phyloP scores from a whole-genome alignment of 2,329 filamentous ascomycete genomes.

The Sclerotinia trifoliorum region DNA sequence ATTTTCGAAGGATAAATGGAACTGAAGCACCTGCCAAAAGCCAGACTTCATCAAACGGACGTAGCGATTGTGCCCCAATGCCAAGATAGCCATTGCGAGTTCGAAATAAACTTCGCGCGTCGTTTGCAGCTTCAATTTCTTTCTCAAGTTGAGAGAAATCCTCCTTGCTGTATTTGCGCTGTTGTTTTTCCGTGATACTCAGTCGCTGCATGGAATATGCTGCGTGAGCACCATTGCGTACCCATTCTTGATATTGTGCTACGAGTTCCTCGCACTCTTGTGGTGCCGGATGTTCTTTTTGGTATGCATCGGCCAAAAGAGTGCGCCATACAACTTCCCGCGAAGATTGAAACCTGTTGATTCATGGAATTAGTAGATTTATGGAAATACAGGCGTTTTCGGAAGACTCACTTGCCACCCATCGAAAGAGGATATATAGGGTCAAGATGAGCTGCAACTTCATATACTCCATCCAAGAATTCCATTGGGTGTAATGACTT shows the following conservation, averaged over 20 bases:
- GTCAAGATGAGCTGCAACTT: slow-evolving; percentile 2
- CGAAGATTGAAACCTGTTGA: slow-evolving; percentile 15
- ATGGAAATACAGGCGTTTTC: not conserved
- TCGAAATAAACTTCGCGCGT: slow-evolving; percentile 9
- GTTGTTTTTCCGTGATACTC: not conserved
- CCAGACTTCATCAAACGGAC: slow-evolving; percentile 22
- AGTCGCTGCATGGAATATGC: slow-evolving; percentile 5
- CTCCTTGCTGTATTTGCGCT: not conserved
- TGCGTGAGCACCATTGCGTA: not conserved
- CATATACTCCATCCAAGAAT: slow-evolving; percentile 6
- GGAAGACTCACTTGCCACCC: slow-evolving; percentile 4
- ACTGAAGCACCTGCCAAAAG: slow-evolving; percentile 21
- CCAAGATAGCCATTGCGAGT: slow-evolving; percentile 18
- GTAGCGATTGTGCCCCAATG: slow-evolving; percentile 16
- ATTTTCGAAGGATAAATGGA: slow-evolving; percentile 22
- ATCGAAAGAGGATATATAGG: slow-evolving; percentile 11
- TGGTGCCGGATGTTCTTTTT: slow-evolving; percentile 10
- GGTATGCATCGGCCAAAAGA: slow-evolving; percentile 7
- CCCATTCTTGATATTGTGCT: slow-evolving; percentile 13
- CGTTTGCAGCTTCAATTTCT: slow-evolving; percentile 16
- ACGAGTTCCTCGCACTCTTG: slow-evolving; percentile 10
- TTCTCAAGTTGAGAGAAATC: not conserved
- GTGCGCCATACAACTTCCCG: slow-evolving; percentile 18
- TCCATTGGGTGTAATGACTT: not conserved
- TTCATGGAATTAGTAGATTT: not conserved